phyloP scores from a whole-genome alignment of 768 basidiomycete species.

The Pluteus cervinus region DNA sequence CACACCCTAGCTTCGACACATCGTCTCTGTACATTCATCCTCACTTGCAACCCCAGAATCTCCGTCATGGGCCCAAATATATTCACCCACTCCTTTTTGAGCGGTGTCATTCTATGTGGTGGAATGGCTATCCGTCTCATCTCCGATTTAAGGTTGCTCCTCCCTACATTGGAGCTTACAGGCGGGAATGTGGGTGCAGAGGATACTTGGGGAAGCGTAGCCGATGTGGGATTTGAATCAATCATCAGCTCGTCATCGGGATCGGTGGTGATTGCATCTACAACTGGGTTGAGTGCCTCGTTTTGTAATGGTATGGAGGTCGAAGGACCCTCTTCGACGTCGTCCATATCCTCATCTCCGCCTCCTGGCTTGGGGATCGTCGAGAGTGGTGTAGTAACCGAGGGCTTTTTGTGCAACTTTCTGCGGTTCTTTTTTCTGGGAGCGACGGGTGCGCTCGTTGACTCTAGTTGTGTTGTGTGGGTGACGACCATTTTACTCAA shows the following conservation, averaged over 20 bases:
- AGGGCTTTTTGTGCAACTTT: slow-evolving; percentile 6
- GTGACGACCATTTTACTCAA: slow-evolving; percentile 4
- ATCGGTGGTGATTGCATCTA: slow-evolving; percentile 22
- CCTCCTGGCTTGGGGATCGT: slow-evolving; percentile 7
- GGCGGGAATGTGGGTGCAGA: slow-evolving; percentile 66
- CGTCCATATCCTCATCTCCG: slow-evolving; percentile 17
- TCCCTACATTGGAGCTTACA: slow-evolving; percentile 51
- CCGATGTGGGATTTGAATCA: slow-evolving; percentile 37
- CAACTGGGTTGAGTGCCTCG: not conserved
- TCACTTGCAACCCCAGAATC: slow-evolving; percentile 88
- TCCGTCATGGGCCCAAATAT: slow-evolving; percentile 95
- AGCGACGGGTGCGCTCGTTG: not conserved
- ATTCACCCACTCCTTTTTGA: slow-evolving; percentile 95
- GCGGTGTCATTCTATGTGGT: slow-evolving; percentile 94
- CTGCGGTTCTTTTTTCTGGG: slow-evolving; percentile 6
- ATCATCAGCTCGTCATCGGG: slow-evolving; percentile 64
- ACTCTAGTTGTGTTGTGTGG: slow-evolving; percentile 1
- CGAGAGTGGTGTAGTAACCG: not conserved
- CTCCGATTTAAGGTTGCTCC: slow-evolving; percentile 68
- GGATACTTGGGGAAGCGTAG: slow-evolving; percentile 39
- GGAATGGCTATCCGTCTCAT: slow-evolving; percentile 88
- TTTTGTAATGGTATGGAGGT: too few species aligned
- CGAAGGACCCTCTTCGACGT: slow-evolving; percentile 4
- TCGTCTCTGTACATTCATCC: slow-evolving; percentile 91
- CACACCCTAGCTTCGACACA: slow-evolving; percentile 90